Evolutionary conservation across 305 asterid species (phyloP), one percentile per base, ranked within the genome.

Genomic region (Fraxinus platypoda): DNA sequence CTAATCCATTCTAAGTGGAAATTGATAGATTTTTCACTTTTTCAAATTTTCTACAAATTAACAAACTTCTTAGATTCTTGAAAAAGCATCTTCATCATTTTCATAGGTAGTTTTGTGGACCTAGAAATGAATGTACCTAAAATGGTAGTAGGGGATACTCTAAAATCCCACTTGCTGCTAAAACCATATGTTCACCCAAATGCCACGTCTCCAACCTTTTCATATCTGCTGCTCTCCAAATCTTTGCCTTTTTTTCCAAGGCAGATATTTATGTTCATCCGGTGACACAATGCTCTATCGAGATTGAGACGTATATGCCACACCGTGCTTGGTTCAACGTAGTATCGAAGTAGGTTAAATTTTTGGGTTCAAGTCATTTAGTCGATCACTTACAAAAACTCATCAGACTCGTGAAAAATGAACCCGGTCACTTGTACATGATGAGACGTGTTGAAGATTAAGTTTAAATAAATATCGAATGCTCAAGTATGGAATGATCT

Each of bases 41-140:
- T 66, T 66, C 7, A 8, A 31, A 25, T 9, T 26, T 11, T 26
- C 2, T 66, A 8, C 35, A 66, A 62, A 17, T 59, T 30, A 3
- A 31, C n/a, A 23, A 52, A 19, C 21, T 49, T 54, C n/a, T 19
- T 23, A 28, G 34, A 71, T 80, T 80, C 83, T 71, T 80, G 77
- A 79, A 70, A 19, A 30, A 49, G 33, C 34, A 8, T 54, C 35
- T 11, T 30, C 25, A 25, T 77, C 81, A 31, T 57, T 37, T 26
- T 57, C 73, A 0, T 11, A 2, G 35, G 35, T 71, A 71, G 34
- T 71, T 80, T 28, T 37, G 28, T 66, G 81, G n/a, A 21, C 46
- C 74, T 11, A 66, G 34, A 66, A 64, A 3, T 66, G 74, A 31
- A 8, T 26, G 9, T 11, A 12, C 72, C 75, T 13, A 78, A 23